A percentile compares a stretch with the other conserved stretches of the same genome.
phyloP scores from a whole-genome alignment of 2,329 filamentous ascomycete genomes.

The Verticillium longisporum region DNA sequence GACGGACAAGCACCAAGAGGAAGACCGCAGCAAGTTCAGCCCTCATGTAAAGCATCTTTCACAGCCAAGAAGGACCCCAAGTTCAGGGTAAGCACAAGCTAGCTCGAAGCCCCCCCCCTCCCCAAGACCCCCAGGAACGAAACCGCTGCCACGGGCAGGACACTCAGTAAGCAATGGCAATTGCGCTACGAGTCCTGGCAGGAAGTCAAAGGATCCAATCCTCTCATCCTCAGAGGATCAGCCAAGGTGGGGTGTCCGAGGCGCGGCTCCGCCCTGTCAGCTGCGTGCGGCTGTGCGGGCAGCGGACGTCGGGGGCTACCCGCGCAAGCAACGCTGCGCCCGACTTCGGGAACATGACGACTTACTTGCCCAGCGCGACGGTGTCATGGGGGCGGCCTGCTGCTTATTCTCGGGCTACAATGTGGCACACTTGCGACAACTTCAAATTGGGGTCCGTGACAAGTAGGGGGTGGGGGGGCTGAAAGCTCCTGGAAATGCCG shows the following conservation, averaged over 20 bases:
- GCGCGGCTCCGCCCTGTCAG: background rate
- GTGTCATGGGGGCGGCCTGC: background rate
- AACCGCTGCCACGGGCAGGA: too few relatives aligned
- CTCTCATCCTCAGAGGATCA: background rate
- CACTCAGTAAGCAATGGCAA: background rate
- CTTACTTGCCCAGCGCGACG: background rate
- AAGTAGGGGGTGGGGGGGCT: background rate
- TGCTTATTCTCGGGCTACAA: background rate
- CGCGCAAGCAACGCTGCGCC: background rate
- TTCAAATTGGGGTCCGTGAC: background rate
- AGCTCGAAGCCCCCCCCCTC: background rate
- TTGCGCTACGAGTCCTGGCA: background rate
- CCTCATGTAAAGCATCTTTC: background rate
- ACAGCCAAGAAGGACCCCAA: background rate
- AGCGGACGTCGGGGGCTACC: background rate
- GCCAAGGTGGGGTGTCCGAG: background rate
- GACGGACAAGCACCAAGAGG: background rate
- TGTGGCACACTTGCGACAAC: background rate
- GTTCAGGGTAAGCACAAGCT: background rate
- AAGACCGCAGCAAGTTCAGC: background rate
- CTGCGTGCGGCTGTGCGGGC: background rate
- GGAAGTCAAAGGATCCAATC: background rate
- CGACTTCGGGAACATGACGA: background rate
- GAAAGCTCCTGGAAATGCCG: background rate
- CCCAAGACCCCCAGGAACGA: background rate